These are phyloP conservation scores for Leishmania braziliensis DNA, from an alignment of 208 protist genomes.

Conservation along the genomic window DNA sequence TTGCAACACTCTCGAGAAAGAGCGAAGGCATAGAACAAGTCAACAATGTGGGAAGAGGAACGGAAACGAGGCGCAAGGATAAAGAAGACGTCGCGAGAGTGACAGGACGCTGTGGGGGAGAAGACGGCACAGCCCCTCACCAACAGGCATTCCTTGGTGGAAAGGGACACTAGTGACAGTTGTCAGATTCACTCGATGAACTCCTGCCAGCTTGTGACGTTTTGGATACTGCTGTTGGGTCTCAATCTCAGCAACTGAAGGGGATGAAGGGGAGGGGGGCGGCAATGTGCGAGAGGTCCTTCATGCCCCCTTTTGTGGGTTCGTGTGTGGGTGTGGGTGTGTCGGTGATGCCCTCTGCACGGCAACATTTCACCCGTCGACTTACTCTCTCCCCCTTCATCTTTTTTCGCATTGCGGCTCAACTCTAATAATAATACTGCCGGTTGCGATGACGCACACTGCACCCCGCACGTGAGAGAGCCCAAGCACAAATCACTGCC, in stretches of 20 bases:
- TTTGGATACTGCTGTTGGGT: neutral
- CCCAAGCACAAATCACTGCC: neutral
- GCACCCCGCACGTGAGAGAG: neutral
- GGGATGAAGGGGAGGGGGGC: neutral
- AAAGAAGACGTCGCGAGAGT: neutral
- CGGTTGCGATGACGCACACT: neutral
- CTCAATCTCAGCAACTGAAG: neutral
- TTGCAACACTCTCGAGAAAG: neutral
- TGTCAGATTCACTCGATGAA: neutral
- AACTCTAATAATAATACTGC: neutral
- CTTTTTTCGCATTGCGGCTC: neutral
- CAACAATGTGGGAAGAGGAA: neutral
- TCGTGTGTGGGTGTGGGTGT: constrained; percentile 6
- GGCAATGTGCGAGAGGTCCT: neutral
- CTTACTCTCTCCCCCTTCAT: constrained; percentile 4
- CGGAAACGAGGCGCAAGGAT: neutral
- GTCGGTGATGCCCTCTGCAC: neutral
- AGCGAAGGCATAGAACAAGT: neutral
- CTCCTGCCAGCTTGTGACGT: neutral
- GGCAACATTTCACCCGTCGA: neutral
- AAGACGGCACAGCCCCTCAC: neutral
- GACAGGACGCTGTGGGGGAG: neutral
- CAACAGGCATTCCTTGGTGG: neutral
- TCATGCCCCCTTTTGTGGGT: neutral
- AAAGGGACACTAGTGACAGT: neutral